These are phyloP conservation scores for Hypoxylon sp. DNA, from an alignment of 2,329 filamentous ascomycete species.

Conservation along the genomic window DNA sequence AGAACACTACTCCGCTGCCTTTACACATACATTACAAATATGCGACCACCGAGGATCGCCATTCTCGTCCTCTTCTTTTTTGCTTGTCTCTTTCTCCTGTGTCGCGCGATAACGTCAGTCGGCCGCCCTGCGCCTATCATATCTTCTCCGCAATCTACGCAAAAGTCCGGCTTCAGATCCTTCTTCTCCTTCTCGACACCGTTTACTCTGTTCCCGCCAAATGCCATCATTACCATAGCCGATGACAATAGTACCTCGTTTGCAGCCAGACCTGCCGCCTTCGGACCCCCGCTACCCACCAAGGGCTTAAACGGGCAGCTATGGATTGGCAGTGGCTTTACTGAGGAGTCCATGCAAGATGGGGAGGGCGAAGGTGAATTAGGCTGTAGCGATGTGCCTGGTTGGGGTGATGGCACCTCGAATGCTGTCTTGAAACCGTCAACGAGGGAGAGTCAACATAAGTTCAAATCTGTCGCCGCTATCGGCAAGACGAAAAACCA, in stretches of 20 bases:
- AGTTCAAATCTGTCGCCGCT: conserved; percentile 51
- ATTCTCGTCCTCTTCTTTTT: conserved; percentile 69
- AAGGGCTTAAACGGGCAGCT: conserved; percentile 88
- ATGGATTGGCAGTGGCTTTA: conserved; percentile 94
- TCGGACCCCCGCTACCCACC: conserved; percentile 83
- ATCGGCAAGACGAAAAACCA: conserved; percentile 54
- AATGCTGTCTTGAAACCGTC: conserved; percentile 61
- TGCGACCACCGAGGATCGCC: conserved; percentile 69
- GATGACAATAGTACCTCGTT: conserved; percentile 99
- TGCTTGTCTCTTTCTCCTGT: conserved; percentile 69
- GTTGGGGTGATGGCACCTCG: conserved; percentile 78
- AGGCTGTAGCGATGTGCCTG: conserved; percentile 94
- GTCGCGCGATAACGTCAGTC: conserved; percentile 65
- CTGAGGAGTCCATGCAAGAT: conserved; percentile 78
- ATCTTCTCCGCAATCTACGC: conserved; percentile 49
- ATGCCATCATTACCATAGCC: conserved; percentile 94
- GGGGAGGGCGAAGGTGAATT: conserved; percentile 84
- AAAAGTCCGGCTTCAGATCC: conserved; percentile 65
- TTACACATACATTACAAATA: conserved; percentile 54
- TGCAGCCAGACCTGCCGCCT: conserved; percentile 90
- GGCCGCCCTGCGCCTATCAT: conserved; percentile 51
- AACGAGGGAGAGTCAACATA: conserved; percentile 54
- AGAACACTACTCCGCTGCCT: conserved; percentile 19
- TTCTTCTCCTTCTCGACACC: conserved; percentile 81
- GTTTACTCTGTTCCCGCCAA: conserved; percentile 92